Conservation (phyloP, 1,284 basidiomycete genomes). For the Sutorius eximius region DNA sequence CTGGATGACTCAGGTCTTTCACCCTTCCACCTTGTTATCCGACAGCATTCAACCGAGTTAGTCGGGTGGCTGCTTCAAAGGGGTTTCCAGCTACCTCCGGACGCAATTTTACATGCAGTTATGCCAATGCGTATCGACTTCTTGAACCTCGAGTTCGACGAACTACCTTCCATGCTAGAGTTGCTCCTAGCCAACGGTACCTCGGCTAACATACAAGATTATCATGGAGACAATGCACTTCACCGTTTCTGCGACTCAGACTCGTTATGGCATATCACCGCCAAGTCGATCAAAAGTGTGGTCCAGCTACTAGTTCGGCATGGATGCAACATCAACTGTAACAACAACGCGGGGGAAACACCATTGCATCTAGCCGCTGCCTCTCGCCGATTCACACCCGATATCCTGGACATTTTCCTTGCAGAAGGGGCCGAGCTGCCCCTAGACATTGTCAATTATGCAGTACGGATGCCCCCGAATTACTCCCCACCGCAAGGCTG, state of each 20-base stretch:
- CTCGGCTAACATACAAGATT: too few species aligned
- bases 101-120: too few species aligned
- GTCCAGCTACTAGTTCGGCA: not conserved
- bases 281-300: too few species aligned
- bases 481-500: too few species aligned
- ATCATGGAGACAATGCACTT: too few species aligned
- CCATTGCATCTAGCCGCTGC: not conserved
- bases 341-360: not conserved
- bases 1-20: not conserved
- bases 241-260: too few species aligned
- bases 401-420: not conserved
- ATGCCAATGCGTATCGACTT: too few species aligned
- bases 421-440: not conserved
- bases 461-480: not conserved
- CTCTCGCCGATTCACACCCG: fast-evolving
- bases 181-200: too few species aligned
- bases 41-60: not conserved
- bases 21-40: not conserved
- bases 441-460: not conserved
- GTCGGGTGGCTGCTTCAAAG: not conserved
- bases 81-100: too few species aligned
- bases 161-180: too few species aligned
- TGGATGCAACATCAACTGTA: not conserved
- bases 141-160: too few species aligned
- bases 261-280: too few species aligned